These are phyloP conservation scores for Aspergillus homomorphus DNA, from an alignment of 495 filamentous ascomycete species.

Conservation along the genomic window DNA sequence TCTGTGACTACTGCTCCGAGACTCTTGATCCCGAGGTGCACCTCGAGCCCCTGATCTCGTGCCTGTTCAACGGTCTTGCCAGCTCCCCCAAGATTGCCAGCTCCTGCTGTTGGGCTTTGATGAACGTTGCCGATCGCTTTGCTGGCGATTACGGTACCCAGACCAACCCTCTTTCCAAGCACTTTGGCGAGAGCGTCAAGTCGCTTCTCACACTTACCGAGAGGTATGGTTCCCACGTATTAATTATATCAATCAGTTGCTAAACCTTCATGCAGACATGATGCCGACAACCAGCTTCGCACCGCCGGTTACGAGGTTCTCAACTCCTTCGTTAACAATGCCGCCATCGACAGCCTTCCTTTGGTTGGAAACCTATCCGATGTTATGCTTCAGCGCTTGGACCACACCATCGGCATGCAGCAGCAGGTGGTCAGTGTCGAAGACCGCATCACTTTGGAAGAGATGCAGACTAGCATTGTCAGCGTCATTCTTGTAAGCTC, in stretches of 20 bases:
- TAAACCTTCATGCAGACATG: constrained; percentile 43
- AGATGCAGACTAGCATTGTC: constrained; percentile 94
- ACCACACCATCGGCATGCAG: constrained; percentile 88
- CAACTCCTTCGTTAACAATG: constrained; percentile 85
- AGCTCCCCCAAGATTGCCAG: constrained; percentile 95
- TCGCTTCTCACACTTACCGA: constrained; percentile 83
- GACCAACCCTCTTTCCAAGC: constrained; percentile 80
- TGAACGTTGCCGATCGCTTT: constrained; percentile 97
- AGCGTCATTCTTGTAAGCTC: constrained; percentile 69
- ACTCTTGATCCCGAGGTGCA: constrained; percentile 81
- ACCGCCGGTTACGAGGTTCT: constrained; percentile 98
- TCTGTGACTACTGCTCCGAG: constrained; percentile 85
- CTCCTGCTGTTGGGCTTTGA: constrained; percentile 98
- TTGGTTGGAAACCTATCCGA: constrained; percentile 78
- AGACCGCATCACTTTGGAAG: constrained; percentile 88
- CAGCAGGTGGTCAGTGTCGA: constrained; percentile 93
- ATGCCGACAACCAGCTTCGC: constrained; percentile 87
- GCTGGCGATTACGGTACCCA: constrained; percentile 73
- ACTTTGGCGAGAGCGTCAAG: constrained; percentile 89
- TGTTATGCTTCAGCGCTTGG: constrained; percentile 81
- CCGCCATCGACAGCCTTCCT: constrained; percentile 78
- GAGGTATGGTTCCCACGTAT: constrained; percentile 38
- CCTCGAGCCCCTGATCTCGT: constrained; percentile 75
- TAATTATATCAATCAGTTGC: neutral
- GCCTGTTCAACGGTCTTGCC: constrained; percentile 85